A percentile compares a stretch with the other conserved stretches of the same genome.
Conservation (phyloP, 2,329 filamentous ascomycete species). For the Penicillium sp. region DNA sequence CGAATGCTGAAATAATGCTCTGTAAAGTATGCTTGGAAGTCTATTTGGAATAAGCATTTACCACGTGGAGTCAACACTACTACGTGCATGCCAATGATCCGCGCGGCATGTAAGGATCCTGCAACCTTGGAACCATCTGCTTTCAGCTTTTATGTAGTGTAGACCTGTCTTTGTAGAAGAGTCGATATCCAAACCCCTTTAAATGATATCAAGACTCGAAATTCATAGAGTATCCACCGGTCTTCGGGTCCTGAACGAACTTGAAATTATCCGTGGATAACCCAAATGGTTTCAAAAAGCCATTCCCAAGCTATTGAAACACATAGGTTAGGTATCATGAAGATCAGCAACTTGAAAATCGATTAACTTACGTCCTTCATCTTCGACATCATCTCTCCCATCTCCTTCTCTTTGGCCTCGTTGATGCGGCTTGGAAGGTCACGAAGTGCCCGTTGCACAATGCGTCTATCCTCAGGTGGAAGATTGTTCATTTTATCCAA, state of each 20-base stretch:
- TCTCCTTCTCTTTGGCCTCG: constrained; percentile 79
- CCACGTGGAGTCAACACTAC: neutral
- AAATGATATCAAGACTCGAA: constrained; percentile 52
- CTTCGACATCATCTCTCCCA: constrained; percentile 97
- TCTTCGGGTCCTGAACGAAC: constrained; percentile 85
- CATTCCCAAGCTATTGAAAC: constrained; percentile 70
- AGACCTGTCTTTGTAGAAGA: neutral
- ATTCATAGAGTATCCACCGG: constrained; percentile 92
- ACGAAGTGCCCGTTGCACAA: constrained; percentile 66
- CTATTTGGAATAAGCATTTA: neutral
- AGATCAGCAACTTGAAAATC: neutral
- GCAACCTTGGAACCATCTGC: neutral
- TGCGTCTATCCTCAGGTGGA: constrained; percentile 63
- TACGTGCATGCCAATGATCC: neutral
- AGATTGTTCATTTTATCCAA: constrained; percentile 64
- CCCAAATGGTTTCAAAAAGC: constrained; percentile 88
- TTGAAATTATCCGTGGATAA: constrained; percentile 93
- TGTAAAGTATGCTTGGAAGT: too few relatives aligned
- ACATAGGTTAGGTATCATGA: constrained; percentile 4
- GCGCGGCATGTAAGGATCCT: neutral
- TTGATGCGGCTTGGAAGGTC: constrained; percentile 69
- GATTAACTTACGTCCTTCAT: constrained; percentile 67
- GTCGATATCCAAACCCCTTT: neutral
- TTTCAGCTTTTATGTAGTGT: neutral
- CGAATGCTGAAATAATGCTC: neutral